Evolutionary conservation across 352 stramenopile genomes (phyloP), one percentile per base, ranked within the genome.

Genomic region (Pythium sp.): DNA sequence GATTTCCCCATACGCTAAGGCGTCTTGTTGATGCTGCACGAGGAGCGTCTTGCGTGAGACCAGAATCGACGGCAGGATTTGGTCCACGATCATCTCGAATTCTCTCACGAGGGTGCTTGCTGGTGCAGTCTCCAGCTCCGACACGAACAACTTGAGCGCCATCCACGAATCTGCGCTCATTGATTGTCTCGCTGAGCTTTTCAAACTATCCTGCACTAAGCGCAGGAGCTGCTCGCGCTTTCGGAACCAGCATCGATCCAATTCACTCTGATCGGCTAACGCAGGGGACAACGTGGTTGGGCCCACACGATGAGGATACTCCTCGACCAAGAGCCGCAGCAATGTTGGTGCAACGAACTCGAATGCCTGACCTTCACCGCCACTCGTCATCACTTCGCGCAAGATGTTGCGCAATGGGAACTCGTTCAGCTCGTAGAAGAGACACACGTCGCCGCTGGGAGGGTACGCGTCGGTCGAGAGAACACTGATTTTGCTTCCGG

Each of bases 291-390:
- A 66, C n/a, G 74, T 41, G 22, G 34, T 57, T 20, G n/a, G 46
- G 3, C 38, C 26, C 22, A 68, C 58, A 14, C 65, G 28, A 14
- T 75, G 71, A 1, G 82, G 82, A 24, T 79, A 77, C 57, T 91
- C 82, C 38, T 89, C 80, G 15, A 83, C 68, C 57, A 89, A 71
- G 9, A 91, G 77, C 22, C 80, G 83, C 11, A 77, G 57, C 12
- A 91, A 54, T 3, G 79, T 84, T 7, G 80, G 79, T 1, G 80
- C 76, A 3, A 84, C 70, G 34, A 79, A 91, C 64, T 91, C 82
- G 46, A 91, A 89, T 0, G 67, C 68, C 7, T 72, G 65, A 11
- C 73, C 76, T 26, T 80, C 58, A 5, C 78, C 76, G n/a, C 77
- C 71, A 11, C 72, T 67, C 2, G 61, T 55, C 34, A 83, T 58